Evolutionary conservation across 306 rosid genomes (phyloP), one percentile per base, ranked within the genome.

Genomic region (Cicer cuneatum): DNA sequence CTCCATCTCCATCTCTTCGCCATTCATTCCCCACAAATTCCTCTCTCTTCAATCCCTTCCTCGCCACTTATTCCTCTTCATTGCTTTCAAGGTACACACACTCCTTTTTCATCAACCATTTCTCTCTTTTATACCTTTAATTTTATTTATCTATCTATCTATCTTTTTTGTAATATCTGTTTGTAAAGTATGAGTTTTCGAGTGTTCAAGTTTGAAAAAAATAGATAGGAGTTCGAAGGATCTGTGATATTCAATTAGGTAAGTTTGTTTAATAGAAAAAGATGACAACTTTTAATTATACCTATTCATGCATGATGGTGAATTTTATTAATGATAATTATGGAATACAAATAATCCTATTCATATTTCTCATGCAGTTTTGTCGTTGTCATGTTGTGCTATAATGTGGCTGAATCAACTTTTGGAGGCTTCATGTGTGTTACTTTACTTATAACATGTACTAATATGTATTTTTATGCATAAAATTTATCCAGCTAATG

Each of bases 371-470:
- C 35, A 24, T 41, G 24, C 52, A 13, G 10, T 75, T 72, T 75
- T 43, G 77, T 16, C 11, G 47, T 59, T 37, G 29, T 13, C 14
- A 47, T 0, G 8, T 43, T 24, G 4, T 62, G 29, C 43, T 62
- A 48, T 48, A 54, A 42, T 70, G 29, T 56, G 42, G 40, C 19
- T 24, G 70, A 19, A 8, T 63, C 5, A 13, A 58, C 54, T 72
- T 52, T 21, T 62, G 64, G 58, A 60, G 66, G 78, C 21, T 67
- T 83, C 51, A 41, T 56, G 42, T 38, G 63, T 24, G 58, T 48
- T 66, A 67, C 38, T 75, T 48, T 66, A 67, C 38, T 75, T 76
- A 3, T 14, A 65, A 24, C 45, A 39, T 71, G 41, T 15, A 40
- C 61, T 43, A 7, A 16, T 48, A 7, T 51, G 33, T 43, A 40